phyloP scores from a whole-genome alignment of 2,329 filamentous ascomycete genomes.

The Madurella mycetomatis region DNA sequence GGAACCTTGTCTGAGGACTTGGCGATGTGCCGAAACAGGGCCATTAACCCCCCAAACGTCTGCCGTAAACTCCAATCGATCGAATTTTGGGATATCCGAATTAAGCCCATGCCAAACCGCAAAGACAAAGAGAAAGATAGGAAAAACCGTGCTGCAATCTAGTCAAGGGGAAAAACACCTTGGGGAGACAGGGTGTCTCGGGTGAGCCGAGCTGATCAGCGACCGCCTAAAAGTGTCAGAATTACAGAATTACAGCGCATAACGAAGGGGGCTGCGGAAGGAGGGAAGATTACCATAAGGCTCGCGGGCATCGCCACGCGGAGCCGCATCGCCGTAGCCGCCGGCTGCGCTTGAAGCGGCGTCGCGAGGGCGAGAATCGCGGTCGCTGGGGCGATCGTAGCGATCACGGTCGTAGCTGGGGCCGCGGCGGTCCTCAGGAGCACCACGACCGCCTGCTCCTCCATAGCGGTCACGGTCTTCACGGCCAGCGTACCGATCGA shows the following conservation, averaged over 20 bases:
- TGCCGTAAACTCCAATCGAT: constrained; percentile 30
- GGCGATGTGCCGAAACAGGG: constrained; percentile 25
- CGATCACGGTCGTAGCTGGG: constrained; percentile 40
- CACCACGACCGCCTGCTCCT: constrained; percentile 46
- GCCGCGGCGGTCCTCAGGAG: constrained; percentile 39
- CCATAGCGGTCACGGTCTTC: constrained; percentile 51
- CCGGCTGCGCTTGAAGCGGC: constrained; percentile 25
- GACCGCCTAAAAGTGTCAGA: constrained; percentile 20
- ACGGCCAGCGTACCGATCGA: constrained; percentile 53
- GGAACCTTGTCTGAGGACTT: constrained; percentile 19
- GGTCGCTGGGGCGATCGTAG: constrained; percentile 33
- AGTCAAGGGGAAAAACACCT: constrained; percentile 13
- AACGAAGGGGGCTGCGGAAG: background rate
- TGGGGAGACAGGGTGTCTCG: constrained; percentile 5
- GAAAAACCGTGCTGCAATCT: constrained; percentile 22
- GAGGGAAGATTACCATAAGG: constrained; percentile 27
- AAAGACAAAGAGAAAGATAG: constrained; percentile 21
- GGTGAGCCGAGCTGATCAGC: constrained; percentile 12
- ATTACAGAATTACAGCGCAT: constrained; percentile 3
- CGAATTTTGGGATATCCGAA: constrained; percentile 30
- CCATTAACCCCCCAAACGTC: constrained; percentile 26
- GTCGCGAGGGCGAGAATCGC: constrained; percentile 30
- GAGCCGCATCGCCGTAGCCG: constrained; percentile 28
- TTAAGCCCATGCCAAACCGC: constrained; percentile 27
- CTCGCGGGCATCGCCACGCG: constrained; percentile 29